phyloP scores from a whole-genome alignment of 805 yeast genomes.

The Zygosaccharomyces rouxii region DNA sequence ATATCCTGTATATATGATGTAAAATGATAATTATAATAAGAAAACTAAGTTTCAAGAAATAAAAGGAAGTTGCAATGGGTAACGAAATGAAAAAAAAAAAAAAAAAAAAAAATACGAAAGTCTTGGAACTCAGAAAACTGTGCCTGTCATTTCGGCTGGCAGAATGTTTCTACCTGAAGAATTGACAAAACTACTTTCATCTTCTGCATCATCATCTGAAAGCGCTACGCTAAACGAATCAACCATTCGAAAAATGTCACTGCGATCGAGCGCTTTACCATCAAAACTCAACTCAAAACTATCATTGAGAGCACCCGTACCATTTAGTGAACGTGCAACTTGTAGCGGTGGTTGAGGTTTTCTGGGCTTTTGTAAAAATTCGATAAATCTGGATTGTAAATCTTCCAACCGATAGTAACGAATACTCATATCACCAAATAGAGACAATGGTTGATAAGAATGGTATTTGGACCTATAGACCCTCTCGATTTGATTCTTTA shows the following conservation, averaged over 20 bases:
- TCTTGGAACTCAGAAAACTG: conserved; percentile 6
- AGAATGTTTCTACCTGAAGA: conserved; percentile 14
- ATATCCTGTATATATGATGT: conserved; percentile 11
- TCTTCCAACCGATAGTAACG: conserved; percentile 10
- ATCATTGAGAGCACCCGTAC: conserved; percentile 24
- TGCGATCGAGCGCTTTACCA: conserved; percentile 43
- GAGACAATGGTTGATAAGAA: conserved; percentile 16
- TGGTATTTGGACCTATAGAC: conserved; percentile 10
- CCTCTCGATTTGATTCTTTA: conserved; percentile 11
- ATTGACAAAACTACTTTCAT: conserved; percentile 20
- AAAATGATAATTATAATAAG: conserved; percentile 1
- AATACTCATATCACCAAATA: conserved; percentile 9
- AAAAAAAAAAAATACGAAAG: neutral
- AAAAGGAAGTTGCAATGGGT: neutral
- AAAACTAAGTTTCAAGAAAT: neutral
- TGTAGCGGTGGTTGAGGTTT: conserved; percentile 5
- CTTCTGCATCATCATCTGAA: conserved; percentile 27
- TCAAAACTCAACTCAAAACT: conserved; percentile 42
- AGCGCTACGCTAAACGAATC: conserved; percentile 37
- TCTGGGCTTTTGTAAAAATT: conserved; percentile 4
- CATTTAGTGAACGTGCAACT: conserved; percentile 7
- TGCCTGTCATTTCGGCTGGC: conserved; percentile 17
- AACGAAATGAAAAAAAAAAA: neutral
- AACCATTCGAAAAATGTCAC: conserved; percentile 40
- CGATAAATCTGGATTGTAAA: conserved; percentile 5